phyloP scores from a whole-genome alignment of 768 basidiomycete species.

The Termitomyces bulborhizus region DNA sequence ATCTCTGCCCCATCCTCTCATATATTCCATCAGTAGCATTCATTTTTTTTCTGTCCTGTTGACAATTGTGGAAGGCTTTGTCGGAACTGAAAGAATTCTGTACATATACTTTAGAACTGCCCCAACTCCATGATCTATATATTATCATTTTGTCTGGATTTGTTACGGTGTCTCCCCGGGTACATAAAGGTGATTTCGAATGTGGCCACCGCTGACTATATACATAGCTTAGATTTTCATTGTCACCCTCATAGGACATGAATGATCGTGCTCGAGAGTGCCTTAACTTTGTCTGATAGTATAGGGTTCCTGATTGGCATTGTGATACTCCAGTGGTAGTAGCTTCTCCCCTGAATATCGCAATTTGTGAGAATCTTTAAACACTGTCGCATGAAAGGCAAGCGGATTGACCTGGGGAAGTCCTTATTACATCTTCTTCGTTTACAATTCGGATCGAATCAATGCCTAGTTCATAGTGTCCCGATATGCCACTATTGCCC shows the following conservation, averaged over 20 bases:
- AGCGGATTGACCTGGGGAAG: slow-evolving; percentile 18
- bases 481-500: slow-evolving; percentile 69
- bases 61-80: slow-evolving; percentile 13
- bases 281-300: background rate
- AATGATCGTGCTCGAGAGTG: background rate
- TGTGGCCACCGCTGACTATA: background rate
- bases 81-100: slow-evolving; percentile 13
- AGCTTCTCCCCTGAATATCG: slow-evolving; percentile 7
- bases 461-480: slow-evolving; percentile 77
- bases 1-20: slow-evolving; percentile 16
- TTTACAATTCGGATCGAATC: slow-evolving; percentile 81
- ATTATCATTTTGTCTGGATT: background rate
- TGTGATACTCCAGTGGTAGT: slow-evolving; percentile 6
- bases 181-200: no score
- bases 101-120: slow-evolving; percentile 13
- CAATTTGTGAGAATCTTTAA: background rate
- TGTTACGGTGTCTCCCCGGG: background rate
- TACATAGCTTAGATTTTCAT: background rate
- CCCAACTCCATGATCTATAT: slow-evolving; percentile 2
- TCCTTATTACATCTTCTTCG: slow-evolving; percentile 49
- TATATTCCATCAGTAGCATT: background rate
- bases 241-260: background rate
- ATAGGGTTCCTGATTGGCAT: background rate
- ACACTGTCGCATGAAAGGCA: background rate
- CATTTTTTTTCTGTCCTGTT: slow-evolving; percentile 9